Percentiles rank a stretch among this genome's conserved stretches.
These are phyloP conservation scores for Neonectria ditissima DNA, from an alignment of 2,329 filamentous ascomycete genomes.

Conservation along the genomic window DNA sequence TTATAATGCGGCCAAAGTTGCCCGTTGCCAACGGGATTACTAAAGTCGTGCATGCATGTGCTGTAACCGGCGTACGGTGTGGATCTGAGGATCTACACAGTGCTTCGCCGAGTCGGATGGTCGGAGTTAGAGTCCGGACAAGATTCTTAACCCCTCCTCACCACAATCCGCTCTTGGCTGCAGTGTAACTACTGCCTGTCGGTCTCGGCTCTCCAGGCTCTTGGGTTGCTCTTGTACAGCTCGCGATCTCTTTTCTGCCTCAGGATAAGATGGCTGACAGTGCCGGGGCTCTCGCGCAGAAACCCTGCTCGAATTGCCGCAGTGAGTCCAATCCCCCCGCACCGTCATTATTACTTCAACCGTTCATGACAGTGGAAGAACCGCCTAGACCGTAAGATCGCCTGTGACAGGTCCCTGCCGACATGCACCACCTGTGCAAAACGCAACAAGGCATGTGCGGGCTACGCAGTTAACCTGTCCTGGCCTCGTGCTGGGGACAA, in stretches of 20 bases:
- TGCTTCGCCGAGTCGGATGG: background rate
- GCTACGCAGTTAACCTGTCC: conserved; percentile 12
- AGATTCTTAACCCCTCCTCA: background rate
- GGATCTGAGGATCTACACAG: background rate
- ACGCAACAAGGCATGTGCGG: conserved; percentile 10
- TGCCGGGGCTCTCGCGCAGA: background rate
- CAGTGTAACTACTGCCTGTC: background rate
- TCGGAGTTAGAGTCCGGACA: background rate
- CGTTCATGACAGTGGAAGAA: no score
- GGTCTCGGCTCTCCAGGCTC: background rate
- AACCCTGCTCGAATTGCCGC: conserved; percentile 22
- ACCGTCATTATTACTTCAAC: background rate
- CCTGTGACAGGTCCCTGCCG: conserved; percentile 17
- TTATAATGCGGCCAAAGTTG: conserved; percentile 13
- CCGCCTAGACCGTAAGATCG: conserved; percentile 19
- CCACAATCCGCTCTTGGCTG: background rate
- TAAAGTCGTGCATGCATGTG: background rate
- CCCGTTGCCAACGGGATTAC: conserved; percentile 2
- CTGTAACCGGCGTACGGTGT: background rate
- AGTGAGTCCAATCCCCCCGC: conserved; percentile 4
- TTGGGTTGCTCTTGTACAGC: background rate
- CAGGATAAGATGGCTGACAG: background rate
- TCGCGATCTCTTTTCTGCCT: background rate
- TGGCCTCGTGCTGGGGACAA: conserved; percentile 17
- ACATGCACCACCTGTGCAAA: conserved; percentile 13